Percentiles rank a stretch among this genome's conserved stretches.
Conservation (phyloP, 805 yeast genomes). For the Nakazawaea peltata region DNA sequence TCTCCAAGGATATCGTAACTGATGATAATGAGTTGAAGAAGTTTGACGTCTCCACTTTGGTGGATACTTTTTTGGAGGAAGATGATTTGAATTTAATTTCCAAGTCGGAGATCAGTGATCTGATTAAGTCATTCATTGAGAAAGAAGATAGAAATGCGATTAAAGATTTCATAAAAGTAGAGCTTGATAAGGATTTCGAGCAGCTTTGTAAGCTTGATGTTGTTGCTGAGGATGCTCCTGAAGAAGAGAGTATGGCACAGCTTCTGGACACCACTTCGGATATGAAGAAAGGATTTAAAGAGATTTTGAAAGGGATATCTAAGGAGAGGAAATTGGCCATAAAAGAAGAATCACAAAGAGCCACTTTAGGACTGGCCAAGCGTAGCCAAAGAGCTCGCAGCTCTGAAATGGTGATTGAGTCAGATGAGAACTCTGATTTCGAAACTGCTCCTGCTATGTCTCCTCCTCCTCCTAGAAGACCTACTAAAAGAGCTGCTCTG, state of each 20-base stretch:
- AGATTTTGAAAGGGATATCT: slow-evolving; percentile 34
- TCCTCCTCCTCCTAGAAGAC: too few relatives aligned
- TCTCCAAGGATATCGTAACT: slow-evolving; percentile 16
- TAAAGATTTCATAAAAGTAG: slow-evolving; percentile 51
- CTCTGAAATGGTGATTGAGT: not conserved
- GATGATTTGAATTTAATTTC: slow-evolving; percentile 65
- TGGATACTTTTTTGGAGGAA: slow-evolving; percentile 53
- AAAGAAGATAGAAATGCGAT: slow-evolving; percentile 72
- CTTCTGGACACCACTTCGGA: not conserved
- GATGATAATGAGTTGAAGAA: slow-evolving; percentile 25
- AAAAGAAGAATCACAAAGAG: not conserved
- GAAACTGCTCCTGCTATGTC: too few relatives aligned
- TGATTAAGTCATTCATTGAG: slow-evolving; percentile 64
- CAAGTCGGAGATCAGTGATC: slow-evolving; percentile 65
- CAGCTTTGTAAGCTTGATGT: slow-evolving; percentile 36
- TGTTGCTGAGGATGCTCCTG: slow-evolving; percentile 27
- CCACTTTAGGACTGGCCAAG: too few relatives aligned
- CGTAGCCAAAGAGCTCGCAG: not conserved
- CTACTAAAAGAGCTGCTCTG: too few relatives aligned
- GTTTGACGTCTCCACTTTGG: slow-evolving; percentile 51
- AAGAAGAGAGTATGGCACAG: slow-evolving; percentile 13
- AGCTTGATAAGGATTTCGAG: slow-evolving; percentile 43
- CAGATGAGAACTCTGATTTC: not conserved
- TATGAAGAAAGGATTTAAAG: slow-evolving; percentile 27
- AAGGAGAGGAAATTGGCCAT: slow-evolving; percentile 17